Evolutionary conservation across 2,329 filamentous ascomycete species (phyloP).

Genomic region (Tolypocladium pustulatum): DNA sequence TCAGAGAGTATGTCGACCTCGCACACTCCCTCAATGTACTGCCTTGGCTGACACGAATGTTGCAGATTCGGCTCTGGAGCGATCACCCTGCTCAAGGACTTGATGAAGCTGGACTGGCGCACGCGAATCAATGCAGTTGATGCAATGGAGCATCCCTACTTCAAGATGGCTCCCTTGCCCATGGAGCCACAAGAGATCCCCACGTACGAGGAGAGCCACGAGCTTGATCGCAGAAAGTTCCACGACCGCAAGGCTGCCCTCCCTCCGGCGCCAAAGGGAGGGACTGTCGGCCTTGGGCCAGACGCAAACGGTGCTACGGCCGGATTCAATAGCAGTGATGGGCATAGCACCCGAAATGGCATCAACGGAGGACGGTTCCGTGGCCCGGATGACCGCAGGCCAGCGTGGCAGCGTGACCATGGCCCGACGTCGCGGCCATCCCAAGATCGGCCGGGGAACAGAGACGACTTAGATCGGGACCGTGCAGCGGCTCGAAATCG

Average conservation of each 20-base stretch:
- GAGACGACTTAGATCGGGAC: constrained; percentile 28
- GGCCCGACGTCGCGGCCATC: constrained; percentile 39
- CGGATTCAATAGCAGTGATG: constrained; percentile 41
- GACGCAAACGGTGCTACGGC: constrained; percentile 35
- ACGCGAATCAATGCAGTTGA: constrained; percentile 87
- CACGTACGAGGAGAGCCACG: constrained; percentile 86
- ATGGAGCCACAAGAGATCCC: constrained; percentile 81
- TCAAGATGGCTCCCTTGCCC: constrained; percentile 67
- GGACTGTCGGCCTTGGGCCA: constrained; percentile 70
- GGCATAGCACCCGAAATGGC: constrained; percentile 37
- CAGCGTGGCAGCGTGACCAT: constrained; percentile 45
- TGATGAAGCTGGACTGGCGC: constrained; percentile 82
- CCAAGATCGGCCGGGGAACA: constrained; percentile 19
- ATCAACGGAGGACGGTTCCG: constrained; percentile 35
- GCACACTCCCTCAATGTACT: neutral
- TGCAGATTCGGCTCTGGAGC: constrained; percentile 56
- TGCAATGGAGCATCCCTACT: constrained; percentile 86
- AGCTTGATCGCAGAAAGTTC: constrained; percentile 87
- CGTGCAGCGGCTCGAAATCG: constrained; percentile 23
- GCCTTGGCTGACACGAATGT: constrained; percentile 6
- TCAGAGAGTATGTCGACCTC: constrained; percentile 51
- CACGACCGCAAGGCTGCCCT: constrained; percentile 75
- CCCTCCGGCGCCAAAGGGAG: constrained; percentile 84
- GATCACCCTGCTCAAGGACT: constrained; percentile 68
- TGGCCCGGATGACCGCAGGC: constrained; percentile 33